phyloP scores from a whole-genome alignment of 768 basidiomycete genomes.

The Lentinus brumalis region DNA sequence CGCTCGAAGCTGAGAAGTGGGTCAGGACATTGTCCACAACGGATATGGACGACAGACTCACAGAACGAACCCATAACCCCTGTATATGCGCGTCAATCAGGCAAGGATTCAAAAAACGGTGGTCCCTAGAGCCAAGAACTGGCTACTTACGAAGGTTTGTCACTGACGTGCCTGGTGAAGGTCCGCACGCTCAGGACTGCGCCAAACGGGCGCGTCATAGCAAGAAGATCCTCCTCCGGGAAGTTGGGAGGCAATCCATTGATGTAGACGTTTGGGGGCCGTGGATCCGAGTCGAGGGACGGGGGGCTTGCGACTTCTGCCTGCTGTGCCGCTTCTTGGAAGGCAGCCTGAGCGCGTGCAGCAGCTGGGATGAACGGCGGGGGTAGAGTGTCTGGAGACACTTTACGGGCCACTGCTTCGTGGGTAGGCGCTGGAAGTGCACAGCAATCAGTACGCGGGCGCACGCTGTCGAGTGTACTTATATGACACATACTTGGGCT shows the following conservation, averaged over 20 bases:
- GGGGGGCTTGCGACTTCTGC: background rate
- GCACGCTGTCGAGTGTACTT: too few species aligned
- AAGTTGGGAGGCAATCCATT: constrained; percentile 85
- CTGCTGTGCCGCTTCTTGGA: background rate
- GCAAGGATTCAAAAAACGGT: background rate
- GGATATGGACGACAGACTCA: constrained; percentile 38
- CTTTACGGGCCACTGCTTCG: background rate
- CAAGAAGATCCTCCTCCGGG: constrained; percentile 77
- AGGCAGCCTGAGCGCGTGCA: background rate
- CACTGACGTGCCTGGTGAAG: constrained; percentile 81
- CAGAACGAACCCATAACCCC: constrained; percentile 81
- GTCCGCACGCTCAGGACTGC: constrained; percentile 76
- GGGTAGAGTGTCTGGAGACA: background rate
- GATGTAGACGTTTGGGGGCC: constrained; percentile 78
- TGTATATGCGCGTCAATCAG: constrained; percentile 28
- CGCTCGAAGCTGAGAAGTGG: constrained; percentile 56
- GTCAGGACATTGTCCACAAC: background rate
- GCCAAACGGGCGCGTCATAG: constrained; percentile 72
- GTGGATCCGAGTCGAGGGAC: background rate
- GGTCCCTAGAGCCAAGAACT: background rate
- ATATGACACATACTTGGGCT: constrained; percentile 12
- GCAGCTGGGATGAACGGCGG: constrained; percentile 14
- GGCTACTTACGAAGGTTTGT: constrained; percentile 53
- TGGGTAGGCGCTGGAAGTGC: constrained; percentile 1
- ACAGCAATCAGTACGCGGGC: background rate